phyloP scores from a whole-genome alignment of 1,284 basidiomycete genomes.

The Heterobasidion occidentale region DNA sequence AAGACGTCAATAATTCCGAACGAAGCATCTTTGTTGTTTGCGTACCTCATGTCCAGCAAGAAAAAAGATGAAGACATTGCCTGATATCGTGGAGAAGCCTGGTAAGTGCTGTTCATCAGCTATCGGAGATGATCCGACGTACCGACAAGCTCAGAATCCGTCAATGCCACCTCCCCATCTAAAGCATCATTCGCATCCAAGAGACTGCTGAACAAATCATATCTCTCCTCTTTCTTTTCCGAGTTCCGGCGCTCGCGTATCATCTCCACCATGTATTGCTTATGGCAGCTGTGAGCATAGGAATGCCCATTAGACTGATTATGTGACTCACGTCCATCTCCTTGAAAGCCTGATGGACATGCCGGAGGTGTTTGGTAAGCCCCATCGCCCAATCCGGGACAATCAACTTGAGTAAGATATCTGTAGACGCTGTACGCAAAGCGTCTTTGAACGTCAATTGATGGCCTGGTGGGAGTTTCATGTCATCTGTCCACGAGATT shows the following conservation, averaged over 20 bases:
- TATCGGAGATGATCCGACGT: conserved; percentile 3
- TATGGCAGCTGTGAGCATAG: conserved; percentile 13
- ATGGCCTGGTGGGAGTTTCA: conserved; percentile 34
- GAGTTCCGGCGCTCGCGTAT: conserved; percentile 33
- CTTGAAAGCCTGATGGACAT: conserved; percentile 31
- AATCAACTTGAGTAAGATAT: conserved; percentile 23
- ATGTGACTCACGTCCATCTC: conserved; percentile 35
- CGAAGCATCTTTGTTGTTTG: not conserved
- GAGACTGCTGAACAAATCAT: conserved; percentile 51
- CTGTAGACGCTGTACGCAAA: conserved; percentile 8
- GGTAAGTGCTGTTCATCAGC: not conserved
- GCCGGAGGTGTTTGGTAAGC: conserved; percentile 28
- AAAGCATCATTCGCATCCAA: conserved; percentile 38
- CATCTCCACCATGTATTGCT: conserved; percentile 49
- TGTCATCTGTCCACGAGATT: conserved; percentile 43
- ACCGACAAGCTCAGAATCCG: conserved; percentile 45
- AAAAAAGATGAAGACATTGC: conserved; percentile 51
- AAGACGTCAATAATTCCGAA: not conserved
- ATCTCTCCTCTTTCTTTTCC: conserved; percentile 31
- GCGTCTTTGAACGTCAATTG: conserved; percentile 43
- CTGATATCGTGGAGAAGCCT: conserved; percentile 10
- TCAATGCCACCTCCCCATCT: conserved; percentile 22
- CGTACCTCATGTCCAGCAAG: conserved; percentile 50
- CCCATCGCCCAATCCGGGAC: conserved; percentile 38
- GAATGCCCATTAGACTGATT: not conserved